Evolutionary conservation across 2,329 filamentous ascomycete species (phyloP).

Genomic region (Geosmithia putterillii): DNA sequence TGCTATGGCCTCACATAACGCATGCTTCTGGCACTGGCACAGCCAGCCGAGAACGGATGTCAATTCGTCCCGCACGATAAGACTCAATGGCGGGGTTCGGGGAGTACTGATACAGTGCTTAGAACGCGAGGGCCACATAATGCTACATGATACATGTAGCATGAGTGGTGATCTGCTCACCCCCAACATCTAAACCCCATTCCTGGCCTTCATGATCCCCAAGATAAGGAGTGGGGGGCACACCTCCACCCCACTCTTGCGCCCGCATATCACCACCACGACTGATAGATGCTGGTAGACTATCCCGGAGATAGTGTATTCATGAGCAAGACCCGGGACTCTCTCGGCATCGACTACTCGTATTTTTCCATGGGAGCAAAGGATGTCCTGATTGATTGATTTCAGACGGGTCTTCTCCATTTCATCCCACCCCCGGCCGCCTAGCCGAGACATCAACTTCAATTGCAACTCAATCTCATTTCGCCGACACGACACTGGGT

Average conservation of each 20-base stretch:
- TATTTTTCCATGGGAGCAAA: too few species aligned
- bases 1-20: neutral
- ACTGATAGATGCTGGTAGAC: neutral
- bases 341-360: too few species aligned
- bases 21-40: neutral
- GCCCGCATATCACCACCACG: neutral
- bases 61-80: neutral
- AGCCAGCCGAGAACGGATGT: neutral
- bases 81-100: neutral
- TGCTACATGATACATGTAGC: too few species aligned
- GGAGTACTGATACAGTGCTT: neutral
- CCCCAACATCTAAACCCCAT: too few species aligned
- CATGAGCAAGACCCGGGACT: too few species aligned
- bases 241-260: neutral
- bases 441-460: neutral
- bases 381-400: neutral
- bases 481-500: too few species aligned
- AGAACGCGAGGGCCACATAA: neutral
- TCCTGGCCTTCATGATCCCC: too few species aligned
- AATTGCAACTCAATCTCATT: too few species aligned
- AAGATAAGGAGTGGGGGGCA: neutral
- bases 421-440: neutral
- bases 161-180: too few species aligned
- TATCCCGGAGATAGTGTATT: neutral
- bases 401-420: neutral